Evolutionary conservation across 176 grass and related monocot genomes (phyloP), one percentile per base, ranked within the genome.

Genomic region (Oryza nivara): DNA sequence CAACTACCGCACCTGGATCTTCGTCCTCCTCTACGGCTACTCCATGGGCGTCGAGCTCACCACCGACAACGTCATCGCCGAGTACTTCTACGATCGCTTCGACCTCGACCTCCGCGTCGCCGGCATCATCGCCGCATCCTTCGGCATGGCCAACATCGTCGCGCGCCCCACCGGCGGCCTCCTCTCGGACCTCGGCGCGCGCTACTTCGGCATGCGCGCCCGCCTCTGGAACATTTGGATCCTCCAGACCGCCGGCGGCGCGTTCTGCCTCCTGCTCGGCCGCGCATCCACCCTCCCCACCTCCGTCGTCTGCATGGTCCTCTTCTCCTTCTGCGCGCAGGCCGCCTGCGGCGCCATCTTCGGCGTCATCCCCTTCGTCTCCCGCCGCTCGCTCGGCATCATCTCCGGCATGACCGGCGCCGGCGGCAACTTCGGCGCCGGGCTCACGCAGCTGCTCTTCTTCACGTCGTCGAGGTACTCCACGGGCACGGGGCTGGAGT

Each of bases 151-250:
- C 76, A 98, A 98, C 80, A 10, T 98, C 40, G 80, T 92, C 0
- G 87, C 96, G 0, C 80, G 96, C 0, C 96, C 96, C 9, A 6
- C 72, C 10, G 96, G 96, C 0, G 96, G 96, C 0, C 32, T 90
- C 69, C 64, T 87, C 22, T 98, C 96, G 4, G 96, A 98, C 88
- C 4, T 88, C 0, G 87, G 88, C 7, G 95, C 79, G 0, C 68
- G 83, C 0, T 81, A 83, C 63, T 93, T 75, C 47, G 95, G 95
- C 65, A 98, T 95, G 92, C 92, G 95, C 0, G 95, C 85, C 0
- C 91, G 95, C 1, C 87, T 95, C 9, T 98, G 95, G 95, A 98
- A 95, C 82, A 73, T 97, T 11, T 97, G 95, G 95, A 77, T 97
- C 46, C 90, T 97, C 30, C 90, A 97, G 76, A 97, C 92, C 17